Percentiles rank a stretch among this genome's conserved stretches.
These are phyloP conservation scores for Rhamnella rubrinervis DNA, from an alignment of 331 rosid genomes.

Conservation along the genomic window DNA sequence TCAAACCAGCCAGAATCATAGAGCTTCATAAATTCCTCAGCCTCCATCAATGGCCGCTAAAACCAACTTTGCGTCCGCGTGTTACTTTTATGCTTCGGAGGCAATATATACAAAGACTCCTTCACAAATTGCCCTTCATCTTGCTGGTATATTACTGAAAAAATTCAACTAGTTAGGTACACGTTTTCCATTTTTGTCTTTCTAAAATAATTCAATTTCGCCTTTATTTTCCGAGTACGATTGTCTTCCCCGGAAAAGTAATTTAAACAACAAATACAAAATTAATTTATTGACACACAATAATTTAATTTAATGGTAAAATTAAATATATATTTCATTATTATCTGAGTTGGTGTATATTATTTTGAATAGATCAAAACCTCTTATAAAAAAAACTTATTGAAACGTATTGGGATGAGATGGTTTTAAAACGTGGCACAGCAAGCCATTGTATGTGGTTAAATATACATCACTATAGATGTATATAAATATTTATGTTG, in stretches of 20 bases:
- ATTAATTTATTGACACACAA: too few relatives aligned
- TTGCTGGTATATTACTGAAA: slow-evolving; percentile 18
- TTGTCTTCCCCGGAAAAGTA: slow-evolving; percentile 19
- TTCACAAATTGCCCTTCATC: slow-evolving; percentile 32
- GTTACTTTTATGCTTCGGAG: background rate
- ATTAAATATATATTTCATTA: too few relatives aligned
- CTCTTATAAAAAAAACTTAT: too few relatives aligned
- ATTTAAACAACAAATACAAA: background rate
- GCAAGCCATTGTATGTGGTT: slow-evolving; percentile 12
- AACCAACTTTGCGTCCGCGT: background rate
- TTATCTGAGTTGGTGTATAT: too few relatives aligned
- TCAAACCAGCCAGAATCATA: slow-evolving; percentile 70
- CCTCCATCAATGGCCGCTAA: slow-evolving; percentile 64
- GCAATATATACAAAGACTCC: background rate
- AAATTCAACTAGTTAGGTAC: slow-evolving; percentile 26
- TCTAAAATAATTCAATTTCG: background rate
- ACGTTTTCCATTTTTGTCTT: slow-evolving; percentile 40
- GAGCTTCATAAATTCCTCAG: slow-evolving; percentile 50
- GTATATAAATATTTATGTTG: too few relatives aligned
- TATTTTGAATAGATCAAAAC: too few relatives aligned
- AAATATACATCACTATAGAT: too few relatives aligned
- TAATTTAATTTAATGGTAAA: too few relatives aligned
- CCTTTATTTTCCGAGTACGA: slow-evolving; percentile 6
- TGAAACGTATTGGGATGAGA: background rate
- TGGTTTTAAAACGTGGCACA: background rate